These are phyloP conservation scores for Raffaelea albimanens DNA, from an alignment of 2,329 filamentous ascomycete species.

Conservation along the genomic window DNA sequence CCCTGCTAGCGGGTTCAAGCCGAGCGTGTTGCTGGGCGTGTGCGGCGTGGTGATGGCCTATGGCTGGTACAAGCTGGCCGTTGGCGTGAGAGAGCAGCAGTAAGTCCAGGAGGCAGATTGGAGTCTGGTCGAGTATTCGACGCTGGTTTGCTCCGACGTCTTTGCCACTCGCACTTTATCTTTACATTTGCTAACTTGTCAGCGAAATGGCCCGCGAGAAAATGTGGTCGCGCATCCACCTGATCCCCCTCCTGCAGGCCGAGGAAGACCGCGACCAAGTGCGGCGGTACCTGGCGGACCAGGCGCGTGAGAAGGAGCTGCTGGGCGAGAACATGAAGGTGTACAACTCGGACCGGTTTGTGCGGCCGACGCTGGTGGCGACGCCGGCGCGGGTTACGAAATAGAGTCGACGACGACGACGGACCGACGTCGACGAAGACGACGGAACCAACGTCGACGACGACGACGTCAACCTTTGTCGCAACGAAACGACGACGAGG, in stretches of 20 bases:
- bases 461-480: too few species aligned
- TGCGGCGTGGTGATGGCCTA: slow-evolving; percentile 74
- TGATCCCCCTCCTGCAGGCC: slow-evolving; percentile 88
- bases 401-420: too few species aligned
- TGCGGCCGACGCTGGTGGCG: slow-evolving; percentile 70
- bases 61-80: slow-evolving; percentile 79
- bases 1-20: slow-evolving; percentile 81
- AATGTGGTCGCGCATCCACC: slow-evolving; percentile 94
- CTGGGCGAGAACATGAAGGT: slow-evolving; percentile 74
- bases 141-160: neutral
- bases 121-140: neutral
- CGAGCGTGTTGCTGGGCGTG: slow-evolving; percentile 66
- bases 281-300: slow-evolving; percentile 74
- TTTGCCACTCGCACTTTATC: neutral
- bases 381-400: slow-evolving; percentile 55
- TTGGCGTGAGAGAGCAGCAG: slow-evolving; percentile 86
- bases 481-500: too few species aligned
- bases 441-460: too few species aligned
- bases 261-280: slow-evolving; percentile 96
- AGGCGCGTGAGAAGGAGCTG: slow-evolving; percentile 83
- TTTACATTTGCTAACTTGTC: neutral
- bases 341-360: slow-evolving; percentile 79
- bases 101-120: slow-evolving; percentile 34
- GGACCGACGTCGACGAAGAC: too few species aligned
- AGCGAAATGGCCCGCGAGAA: slow-evolving; percentile 95